These are phyloP conservation scores for Dryas alaskensis DNA, from an alignment of 306 rosid genomes.

Conservation along the genomic window DNA sequence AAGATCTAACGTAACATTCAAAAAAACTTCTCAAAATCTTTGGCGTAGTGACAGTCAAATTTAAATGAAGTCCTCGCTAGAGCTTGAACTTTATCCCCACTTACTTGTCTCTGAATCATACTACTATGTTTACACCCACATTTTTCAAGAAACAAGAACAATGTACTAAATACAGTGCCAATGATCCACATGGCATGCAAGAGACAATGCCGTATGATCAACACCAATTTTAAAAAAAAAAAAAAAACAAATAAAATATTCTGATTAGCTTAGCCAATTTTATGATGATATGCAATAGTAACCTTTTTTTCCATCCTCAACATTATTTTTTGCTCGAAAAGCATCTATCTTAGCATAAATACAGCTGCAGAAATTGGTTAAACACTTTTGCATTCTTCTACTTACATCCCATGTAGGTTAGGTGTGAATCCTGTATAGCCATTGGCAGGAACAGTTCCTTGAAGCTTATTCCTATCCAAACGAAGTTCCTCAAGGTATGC, in stretches of 20 bases:
- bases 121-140: not conserved
- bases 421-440: constrained; percentile 32
- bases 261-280: not conserved
- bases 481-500: constrained; percentile 65
- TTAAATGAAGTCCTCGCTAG: not conserved
- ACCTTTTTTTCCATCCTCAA: not conserved
- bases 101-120: not conserved
- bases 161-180: not conserved
- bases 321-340: not conserved
- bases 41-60: not conserved
- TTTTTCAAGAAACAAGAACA: not conserved
- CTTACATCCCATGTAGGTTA: constrained; percentile 58
- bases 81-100: not conserved
- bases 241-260: not conserved
- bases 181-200: not conserved
- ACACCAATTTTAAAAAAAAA: not conserved
- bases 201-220: not conserved
- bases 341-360: not conserved
- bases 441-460: constrained; percentile 71
- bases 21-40: constrained; percentile 17
- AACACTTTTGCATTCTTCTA: constrained; percentile 11
- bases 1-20: constrained; percentile 14
- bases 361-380: not conserved
- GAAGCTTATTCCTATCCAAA: constrained; percentile 86
- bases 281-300: not conserved